Base-by-base conservation (phyloP, 2,329 filamentous ascomycete species). In the Cercospora sojina region DNA sequence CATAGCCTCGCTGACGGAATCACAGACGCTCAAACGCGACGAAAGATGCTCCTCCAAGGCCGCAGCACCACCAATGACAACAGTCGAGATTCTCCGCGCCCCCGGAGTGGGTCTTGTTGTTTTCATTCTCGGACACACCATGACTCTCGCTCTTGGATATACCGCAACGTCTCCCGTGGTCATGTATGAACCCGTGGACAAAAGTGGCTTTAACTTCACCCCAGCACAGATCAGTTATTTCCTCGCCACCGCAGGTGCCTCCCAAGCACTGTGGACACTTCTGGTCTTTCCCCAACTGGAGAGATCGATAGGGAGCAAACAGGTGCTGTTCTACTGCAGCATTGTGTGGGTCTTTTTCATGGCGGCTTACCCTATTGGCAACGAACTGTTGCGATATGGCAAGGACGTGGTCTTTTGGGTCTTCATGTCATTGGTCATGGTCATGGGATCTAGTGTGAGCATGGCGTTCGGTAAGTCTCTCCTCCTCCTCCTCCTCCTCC, bases 261-360 rank as follows among this genome's bases (percentile, higher is more conserved):
- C 86, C 3, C 91, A 94, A 76, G 87, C 90, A 0, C 65, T 86
- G 6, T 94, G 91, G 90, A 84, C 92, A 1, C 81, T 94, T 0
- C 69, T 91, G 13, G 80, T 84, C 32, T 93, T 94, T 74, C 90
- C 91, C 0, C 80, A 82, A 0, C 77, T 94, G 1, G 91, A 94
- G 74, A 80, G 78, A 38, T 85, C 85, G 20, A 76, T 88, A 23
- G 90, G 91, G 9, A 93, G 90, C 6, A 88, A 87, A 25, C 85
- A 83, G 3, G 80, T 93, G 0, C 79, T 94, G 67, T 83, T 84
- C 5, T 70, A 79, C 8, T 91, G 89, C 74, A 84, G 83, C 1
- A 70, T 74, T 32, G 79, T 75, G 0, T 93, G 90, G 80, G 90
- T 91, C 0, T 74, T 88, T 59, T 88, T 91, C 75, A 88, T 92